Evolutionary conservation across 345 rosid species (phyloP), one percentile per base, ranked within the genome.

Genomic region (Jatropha curcas): DNA sequence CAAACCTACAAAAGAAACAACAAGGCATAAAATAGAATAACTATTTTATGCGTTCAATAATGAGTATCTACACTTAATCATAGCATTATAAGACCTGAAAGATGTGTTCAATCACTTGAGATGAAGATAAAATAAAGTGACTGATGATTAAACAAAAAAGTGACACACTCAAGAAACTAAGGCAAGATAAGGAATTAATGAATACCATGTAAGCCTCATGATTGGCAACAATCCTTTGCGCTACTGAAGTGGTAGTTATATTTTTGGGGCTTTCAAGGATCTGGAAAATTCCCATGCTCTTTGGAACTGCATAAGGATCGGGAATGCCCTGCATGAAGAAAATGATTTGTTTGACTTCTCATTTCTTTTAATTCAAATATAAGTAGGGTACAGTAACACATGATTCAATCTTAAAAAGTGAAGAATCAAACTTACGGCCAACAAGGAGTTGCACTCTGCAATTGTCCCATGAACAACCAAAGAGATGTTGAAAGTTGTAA

Each of bases 391-490:
- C 12, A 4, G 6, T 1, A 22, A 33, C 9, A 57, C 9, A 1
- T 24, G 8, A 68, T 41, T 16, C 35, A 19, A 66, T 20, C 39
- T 41, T 58, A 46, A 53, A 60, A 68, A 60, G 27, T 6, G 59
- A 60, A 67, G 53, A 67, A 24, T 24, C 37, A 14, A 75, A 63
- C 88, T 75, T 83, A 89, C 94, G 24, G 74, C 50, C 58, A 60
- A 76, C 43, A 70, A 57, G 71, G 71, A 28, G 75, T 84, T 83
- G 67, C 84, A 80, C 81, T 94, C 98, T 7, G 97, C 87, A 58
- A 92, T 77, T 62, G 97, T 90, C 65, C 98, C 97, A 71, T 80
- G 98, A 82, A 90, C 97, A 39, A 94, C 93, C 84, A 89, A 65
- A 31, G 90, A 84, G 71, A 92, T 86, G 75, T 92, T 90, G 81